phyloP scores from a whole-genome alignment of 106 monocot species.

The Acanthochlamys bracteata region DNA sequence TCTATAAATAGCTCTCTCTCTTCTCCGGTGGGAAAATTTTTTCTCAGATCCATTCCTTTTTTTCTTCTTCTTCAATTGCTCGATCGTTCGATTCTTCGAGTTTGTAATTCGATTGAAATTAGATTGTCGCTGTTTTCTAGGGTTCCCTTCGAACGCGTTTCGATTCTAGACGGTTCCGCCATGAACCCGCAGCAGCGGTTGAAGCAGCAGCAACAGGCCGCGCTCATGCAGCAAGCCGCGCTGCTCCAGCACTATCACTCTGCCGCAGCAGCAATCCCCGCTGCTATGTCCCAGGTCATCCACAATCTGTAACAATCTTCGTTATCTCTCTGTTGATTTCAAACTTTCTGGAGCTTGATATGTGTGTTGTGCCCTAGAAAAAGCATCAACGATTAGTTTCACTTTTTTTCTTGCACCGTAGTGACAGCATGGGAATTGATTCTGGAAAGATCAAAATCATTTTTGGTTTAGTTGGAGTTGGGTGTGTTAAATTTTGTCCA shows the following conservation, averaged over 20 bases:
- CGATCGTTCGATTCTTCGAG: background rate
- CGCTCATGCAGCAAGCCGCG: constrained; percentile 58
- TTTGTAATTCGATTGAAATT: no score
- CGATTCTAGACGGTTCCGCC: background rate
- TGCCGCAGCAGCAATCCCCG: constrained; percentile 33
- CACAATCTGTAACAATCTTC: background rate
- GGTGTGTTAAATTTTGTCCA: no score
- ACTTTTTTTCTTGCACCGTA: no score
- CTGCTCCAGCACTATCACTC: constrained; percentile 60
- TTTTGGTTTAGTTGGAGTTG: no score
- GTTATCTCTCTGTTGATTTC: background rate
- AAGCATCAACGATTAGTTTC: no score
- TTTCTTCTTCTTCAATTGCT: background rate
- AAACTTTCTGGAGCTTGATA: no score
- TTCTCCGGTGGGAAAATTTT: no score
- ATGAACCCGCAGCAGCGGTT: constrained; percentile 11
- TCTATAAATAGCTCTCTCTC: no score
- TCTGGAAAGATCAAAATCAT: no score
- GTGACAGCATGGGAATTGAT: no score
- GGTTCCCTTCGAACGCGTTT: background rate
- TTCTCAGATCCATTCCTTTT: background rate
- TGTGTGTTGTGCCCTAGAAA: no score
- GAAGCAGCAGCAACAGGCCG: constrained; percentile 39
- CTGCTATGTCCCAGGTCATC: constrained; percentile 53
- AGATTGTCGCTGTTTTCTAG: background rate